Evolutionary conservation across 768 basidiomycete species (phyloP).

Genomic region (Mrakia blollopis): DNA sequence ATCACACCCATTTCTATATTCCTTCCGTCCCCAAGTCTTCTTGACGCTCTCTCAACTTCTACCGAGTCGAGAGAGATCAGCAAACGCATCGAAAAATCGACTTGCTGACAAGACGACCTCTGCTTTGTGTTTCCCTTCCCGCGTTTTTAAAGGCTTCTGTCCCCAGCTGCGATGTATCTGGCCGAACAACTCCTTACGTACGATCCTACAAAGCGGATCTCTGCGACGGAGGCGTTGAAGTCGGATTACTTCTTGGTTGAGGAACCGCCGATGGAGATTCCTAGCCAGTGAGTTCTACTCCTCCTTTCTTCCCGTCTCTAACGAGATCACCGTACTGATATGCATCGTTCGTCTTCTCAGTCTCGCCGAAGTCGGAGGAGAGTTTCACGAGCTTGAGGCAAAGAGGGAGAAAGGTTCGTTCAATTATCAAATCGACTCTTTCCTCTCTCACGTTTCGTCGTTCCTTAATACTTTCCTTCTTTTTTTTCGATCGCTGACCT

Average conservation of each 20-base stretch:
- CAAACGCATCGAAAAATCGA: background rate
- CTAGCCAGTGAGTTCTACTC: conserved; percentile 62
- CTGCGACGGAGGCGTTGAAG: conserved; percentile 72
- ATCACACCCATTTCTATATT: background rate
- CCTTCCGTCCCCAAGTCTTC: background rate
- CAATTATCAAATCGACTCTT: too few species aligned
- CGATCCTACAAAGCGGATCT: conserved; percentile 69
- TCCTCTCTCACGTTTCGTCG: background rate
- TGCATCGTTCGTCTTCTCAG: conserved; percentile 45
- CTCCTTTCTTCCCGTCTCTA: conserved; percentile 14
- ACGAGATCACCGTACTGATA: background rate
- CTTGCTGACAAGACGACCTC: background rate
- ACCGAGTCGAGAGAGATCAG: background rate
- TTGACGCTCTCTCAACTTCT: too few species aligned
- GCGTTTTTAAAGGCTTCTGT: conserved; percentile 62
- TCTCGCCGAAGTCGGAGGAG: conserved; percentile 74
- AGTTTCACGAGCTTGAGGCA: conserved; percentile 97
- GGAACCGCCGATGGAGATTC: conserved; percentile 65
- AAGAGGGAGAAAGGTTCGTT: conserved; percentile 65
- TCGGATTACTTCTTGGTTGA: conserved; percentile 80
- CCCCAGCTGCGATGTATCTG: conserved; percentile 77
- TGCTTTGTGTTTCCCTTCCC: background rate
- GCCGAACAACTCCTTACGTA: conserved; percentile 76
- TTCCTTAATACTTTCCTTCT: background rate
- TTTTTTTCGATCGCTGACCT: background rate